phyloP scores from a whole-genome alignment of 306 rosid species.

The Acacia crassicarpa region DNA sequence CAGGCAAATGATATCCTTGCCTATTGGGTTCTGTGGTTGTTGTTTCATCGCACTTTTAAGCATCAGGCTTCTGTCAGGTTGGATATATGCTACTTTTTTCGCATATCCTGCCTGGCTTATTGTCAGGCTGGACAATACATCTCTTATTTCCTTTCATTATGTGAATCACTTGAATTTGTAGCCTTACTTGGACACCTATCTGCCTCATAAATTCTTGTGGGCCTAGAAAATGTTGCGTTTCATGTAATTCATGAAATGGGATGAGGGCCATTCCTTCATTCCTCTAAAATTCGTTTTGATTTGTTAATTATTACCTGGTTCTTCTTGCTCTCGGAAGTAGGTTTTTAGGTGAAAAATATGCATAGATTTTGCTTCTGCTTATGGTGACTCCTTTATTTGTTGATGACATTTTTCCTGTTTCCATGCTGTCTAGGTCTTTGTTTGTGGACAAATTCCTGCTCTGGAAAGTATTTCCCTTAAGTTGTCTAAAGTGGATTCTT shows the following conservation, averaged over 20 bases:
- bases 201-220: not conserved
- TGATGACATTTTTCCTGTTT: constrained; percentile 7
- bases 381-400: not conserved
- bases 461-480: constrained; percentile 90
- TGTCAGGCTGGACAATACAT: not conserved
- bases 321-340: not conserved
- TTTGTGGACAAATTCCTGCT: constrained; percentile 80
- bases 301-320: constrained; percentile 2
- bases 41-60: constrained; percentile 54
- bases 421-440: constrained; percentile 62
- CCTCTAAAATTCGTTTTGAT: not conserved
- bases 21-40: constrained; percentile 87
- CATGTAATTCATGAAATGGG: constrained; percentile 10
- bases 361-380: constrained; percentile 6
- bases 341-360: not conserved
- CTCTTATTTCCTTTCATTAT: not conserved
- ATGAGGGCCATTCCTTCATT: not conserved
- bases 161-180: not conserved
- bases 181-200: not conserved
- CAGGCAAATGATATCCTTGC: constrained; percentile 72
- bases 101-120: not conserved
- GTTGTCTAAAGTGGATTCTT: constrained; percentile 92
- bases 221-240: not conserved
- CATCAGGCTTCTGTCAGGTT: constrained; percentile 70
- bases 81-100: constrained; percentile 24